phyloP scores from a whole-genome alignment of 1,284 basidiomycete genomes.

The Leccinum ponderosum region DNA sequence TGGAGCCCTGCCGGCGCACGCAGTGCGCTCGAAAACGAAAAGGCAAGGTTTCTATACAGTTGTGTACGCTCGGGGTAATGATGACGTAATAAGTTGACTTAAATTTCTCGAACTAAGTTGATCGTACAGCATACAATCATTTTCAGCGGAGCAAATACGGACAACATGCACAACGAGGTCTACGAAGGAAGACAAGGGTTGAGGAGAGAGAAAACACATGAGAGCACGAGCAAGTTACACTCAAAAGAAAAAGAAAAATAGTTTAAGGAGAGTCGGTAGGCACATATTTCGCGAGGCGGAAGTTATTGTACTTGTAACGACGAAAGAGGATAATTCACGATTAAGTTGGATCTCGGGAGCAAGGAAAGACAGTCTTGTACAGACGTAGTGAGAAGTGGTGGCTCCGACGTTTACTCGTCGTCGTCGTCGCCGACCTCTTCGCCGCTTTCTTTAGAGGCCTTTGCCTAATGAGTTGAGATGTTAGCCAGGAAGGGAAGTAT shows the following conservation, averaged over 20 bases:
- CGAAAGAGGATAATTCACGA: conserved; percentile 7
- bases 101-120: too few relatives aligned
- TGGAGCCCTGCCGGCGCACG: too few relatives aligned
- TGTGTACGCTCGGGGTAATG: too few relatives aligned
- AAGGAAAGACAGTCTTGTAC: conserved; percentile 15
- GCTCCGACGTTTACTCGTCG: conserved; percentile 38
- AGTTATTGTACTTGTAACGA: conserved; percentile 26
- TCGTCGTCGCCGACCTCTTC: conserved; percentile 63
- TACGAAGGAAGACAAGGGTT: conserved; percentile 17
- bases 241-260: conserved; percentile 2
- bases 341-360: conserved; percentile 18
- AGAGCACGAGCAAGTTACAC: conserved; percentile 30
- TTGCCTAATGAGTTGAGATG: conserved; percentile 8
- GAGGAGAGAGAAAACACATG: conserved; percentile 18
- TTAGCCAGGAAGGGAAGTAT: not conserved
- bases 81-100: too few relatives aligned
- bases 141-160: conserved; percentile 29
- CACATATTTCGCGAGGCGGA: conserved; percentile 31
- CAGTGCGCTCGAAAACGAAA: too few relatives aligned
- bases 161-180: conserved; percentile 30
- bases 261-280: conserved; percentile 21
- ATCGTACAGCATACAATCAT: conserved; percentile 35
- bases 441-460: conserved; percentile 52
- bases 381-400: conserved; percentile 1
- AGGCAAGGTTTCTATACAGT: too few relatives aligned